Percentiles rank a stretch among this genome's conserved stretches.
Conservation (phyloP, 2,329 filamentous ascomycete genomes). For the Alternaria sp. region DNA sequence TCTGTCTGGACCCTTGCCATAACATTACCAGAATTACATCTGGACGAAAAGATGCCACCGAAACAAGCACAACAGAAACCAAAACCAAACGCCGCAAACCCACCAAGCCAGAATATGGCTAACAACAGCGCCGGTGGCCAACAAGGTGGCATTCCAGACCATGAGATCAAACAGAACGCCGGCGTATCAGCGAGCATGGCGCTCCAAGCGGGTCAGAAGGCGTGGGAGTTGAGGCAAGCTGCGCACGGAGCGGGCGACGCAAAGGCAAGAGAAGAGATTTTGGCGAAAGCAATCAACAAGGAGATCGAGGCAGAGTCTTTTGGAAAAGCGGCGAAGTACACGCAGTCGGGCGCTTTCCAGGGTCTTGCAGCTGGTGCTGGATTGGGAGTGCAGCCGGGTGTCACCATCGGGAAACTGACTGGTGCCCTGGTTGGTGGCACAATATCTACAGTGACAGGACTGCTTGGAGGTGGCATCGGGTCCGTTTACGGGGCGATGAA, state of each 20-base stretch:
- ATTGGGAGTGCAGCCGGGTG: slow-evolving; percentile 47
- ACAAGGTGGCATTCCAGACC: slow-evolving; percentile 38
- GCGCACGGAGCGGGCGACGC: slow-evolving; percentile 51
- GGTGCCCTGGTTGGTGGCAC: slow-evolving; percentile 48
- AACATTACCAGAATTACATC: background rate
- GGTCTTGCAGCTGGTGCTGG: slow-evolving; percentile 52
- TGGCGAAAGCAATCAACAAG: slow-evolving; percentile 52
- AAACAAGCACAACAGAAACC: slow-evolving; percentile 18
- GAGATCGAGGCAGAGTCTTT: slow-evolving; percentile 54
- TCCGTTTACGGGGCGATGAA: slow-evolving; percentile 48
- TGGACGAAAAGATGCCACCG: slow-evolving; percentile 9
- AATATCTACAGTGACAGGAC: slow-evolving; percentile 44
- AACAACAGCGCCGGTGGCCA: slow-evolving; percentile 16
- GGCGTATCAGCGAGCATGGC: slow-evolving; percentile 50
- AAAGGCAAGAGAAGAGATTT: slow-evolving; percentile 49
- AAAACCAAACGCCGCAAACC: slow-evolving; percentile 12
- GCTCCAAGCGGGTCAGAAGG: slow-evolving; percentile 49
- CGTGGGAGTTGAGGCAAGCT: slow-evolving; percentile 51
- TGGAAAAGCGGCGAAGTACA: slow-evolving; percentile 53
- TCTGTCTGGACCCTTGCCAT: background rate
- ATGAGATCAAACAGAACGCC: slow-evolving; percentile 51
- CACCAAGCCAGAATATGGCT: slow-evolving; percentile 17
- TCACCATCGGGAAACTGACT: slow-evolving; percentile 46
- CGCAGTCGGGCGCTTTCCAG: slow-evolving; percentile 51
- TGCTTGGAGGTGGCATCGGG: slow-evolving; percentile 47